Base-by-base conservation (phyloP, 164 flowering plant species). In the Buxus sempervirens region DNA sequence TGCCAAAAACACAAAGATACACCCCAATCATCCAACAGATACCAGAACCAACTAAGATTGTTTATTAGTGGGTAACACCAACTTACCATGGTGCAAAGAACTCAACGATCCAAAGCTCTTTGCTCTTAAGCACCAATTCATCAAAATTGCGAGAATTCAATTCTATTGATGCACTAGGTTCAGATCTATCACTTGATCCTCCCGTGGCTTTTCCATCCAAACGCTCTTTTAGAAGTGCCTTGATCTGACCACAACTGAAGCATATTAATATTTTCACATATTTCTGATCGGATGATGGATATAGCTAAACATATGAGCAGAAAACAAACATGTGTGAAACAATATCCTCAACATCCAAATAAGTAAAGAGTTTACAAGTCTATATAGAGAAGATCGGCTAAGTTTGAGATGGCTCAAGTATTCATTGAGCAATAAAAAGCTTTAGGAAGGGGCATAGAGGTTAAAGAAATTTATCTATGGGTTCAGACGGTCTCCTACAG, bases 51-150 rank as follows among this genome's bases (percentile, higher is more conserved):
- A 65, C 14, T 54, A 71, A 51, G 21, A 45, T 64, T 54, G 60
- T n/a, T 58, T 51, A 41, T 41, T 38, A 75, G 28, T 54, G 61
- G 51, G 60, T 48, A 54, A 56, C 19, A 79, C n/a, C n/a, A n/a
- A n/a, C 88, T 79, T 74, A 95, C 99, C 99, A 95, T 58, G 99
- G 97, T 58, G 99, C 97, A 81, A 88, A 95, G 76, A 95, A 95
- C 76, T 95, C 99, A 63, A 95, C 97, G 66, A 95, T 72, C 99
- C 99, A 95, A 13, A 95, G 88, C 10, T 92, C 97, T 82, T 95
- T 95, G 70, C 99, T 92, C 82, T 87, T 86, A 59, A 85, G 28
- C 60, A 95, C 97, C 76, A 80, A 67, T 48, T 95, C 93, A 74
- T 95, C 99, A 77, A 95, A 95, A 78, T 92, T 92, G 36, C 63